Evolutionary conservation across 2,329 filamentous ascomycete species (phyloP), one percentile per base, ranked within the genome.

Genomic region (Fusarium sp.): DNA sequence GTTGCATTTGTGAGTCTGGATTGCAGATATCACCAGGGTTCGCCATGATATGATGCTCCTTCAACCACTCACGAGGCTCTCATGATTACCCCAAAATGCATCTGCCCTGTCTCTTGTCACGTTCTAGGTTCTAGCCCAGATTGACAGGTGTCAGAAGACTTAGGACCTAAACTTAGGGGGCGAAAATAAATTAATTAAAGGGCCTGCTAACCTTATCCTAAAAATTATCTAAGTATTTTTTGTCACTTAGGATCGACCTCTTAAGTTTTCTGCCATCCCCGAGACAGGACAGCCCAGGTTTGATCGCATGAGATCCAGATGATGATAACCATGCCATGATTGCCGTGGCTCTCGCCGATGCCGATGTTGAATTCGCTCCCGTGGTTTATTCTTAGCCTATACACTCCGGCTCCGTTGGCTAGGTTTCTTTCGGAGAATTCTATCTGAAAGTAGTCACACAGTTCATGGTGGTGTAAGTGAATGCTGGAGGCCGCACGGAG

Each of bases 231-330:
- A 23, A 23, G 23, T 23, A 23, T 23, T 23, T 23, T 23, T 23
- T 23, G 23, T 23, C 23, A 23, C 23, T 23, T 6, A 23, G 23
- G 23, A 23, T 6, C 23, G 23, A 23, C 23, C 4, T 6, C 23
- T 23, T 6, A 23, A 23, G 23, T 23, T 23, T 23, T 23, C 23
- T 23, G 23, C 23, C 23, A 23, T 23, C 23, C 5, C 23, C 23
- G 23, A 23, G 23, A 23, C 23, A 70, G 49, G 68, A 65, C 54
- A 64, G 68, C 37, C 57, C 35, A 73, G 70, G 60, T 73, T 73
- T 32, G 56, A 56, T 69, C 58, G 59, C 70, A 69, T 66, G 48
- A 71, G 70, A 73, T 73, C 63, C 52, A 50, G 62, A 70, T 72
- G 50, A 40, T 35, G 32, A 18, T 46, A 46, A 33, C 41, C 49